Conservation (phyloP, 495 filamentous ascomycete genomes). For the Acidomyces sp. region DNA sequence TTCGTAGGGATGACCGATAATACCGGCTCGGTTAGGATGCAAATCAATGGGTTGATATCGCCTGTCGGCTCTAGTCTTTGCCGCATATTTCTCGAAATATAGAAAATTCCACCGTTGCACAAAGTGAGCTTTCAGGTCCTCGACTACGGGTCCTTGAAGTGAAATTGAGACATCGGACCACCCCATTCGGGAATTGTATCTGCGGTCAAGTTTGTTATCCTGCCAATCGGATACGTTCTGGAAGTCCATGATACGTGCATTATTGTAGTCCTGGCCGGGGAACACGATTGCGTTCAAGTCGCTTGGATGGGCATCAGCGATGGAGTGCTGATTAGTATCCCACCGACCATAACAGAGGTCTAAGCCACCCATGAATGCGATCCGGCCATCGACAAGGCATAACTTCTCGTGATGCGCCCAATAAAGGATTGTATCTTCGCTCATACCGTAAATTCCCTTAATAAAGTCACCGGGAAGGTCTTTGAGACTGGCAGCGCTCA, state of each 20-base stretch:
- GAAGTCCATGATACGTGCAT: conserved; percentile 79
- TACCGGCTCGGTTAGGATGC: conserved; percentile 8
- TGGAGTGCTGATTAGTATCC: conserved; percentile 54
- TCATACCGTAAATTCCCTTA: conserved; percentile 65
- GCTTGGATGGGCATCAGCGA: conserved; percentile 73
- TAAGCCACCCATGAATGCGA: conserved; percentile 83
- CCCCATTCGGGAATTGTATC: conserved; percentile 73
- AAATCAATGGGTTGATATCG: conserved; percentile 37
- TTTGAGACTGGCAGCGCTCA: conserved; percentile 39
- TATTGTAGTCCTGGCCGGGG: conserved; percentile 91
- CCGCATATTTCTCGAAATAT: conserved; percentile 67
- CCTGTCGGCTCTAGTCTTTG: conserved; percentile 42
- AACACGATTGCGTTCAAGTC: conserved; percentile 65
- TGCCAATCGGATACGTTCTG: conserved; percentile 71
- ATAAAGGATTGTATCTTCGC: conserved; percentile 71
- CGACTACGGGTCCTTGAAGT: conserved; percentile 63
- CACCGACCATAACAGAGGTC: conserved; percentile 56
- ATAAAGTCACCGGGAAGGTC: conserved; percentile 53
- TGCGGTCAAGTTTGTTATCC: conserved; percentile 75
- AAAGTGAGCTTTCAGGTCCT: conserved; percentile 70
- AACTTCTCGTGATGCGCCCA: conserved; percentile 98
- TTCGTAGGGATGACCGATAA: conserved; percentile 17
- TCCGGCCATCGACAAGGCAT: conserved; percentile 62
- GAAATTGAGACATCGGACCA: conserved; percentile 85
- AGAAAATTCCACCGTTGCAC: conserved; percentile 90